Evolutionary conservation across 805 yeast genomes (phyloP), one percentile per base, ranked within the genome.

Genomic region (Millerozyma acaciae): DNA sequence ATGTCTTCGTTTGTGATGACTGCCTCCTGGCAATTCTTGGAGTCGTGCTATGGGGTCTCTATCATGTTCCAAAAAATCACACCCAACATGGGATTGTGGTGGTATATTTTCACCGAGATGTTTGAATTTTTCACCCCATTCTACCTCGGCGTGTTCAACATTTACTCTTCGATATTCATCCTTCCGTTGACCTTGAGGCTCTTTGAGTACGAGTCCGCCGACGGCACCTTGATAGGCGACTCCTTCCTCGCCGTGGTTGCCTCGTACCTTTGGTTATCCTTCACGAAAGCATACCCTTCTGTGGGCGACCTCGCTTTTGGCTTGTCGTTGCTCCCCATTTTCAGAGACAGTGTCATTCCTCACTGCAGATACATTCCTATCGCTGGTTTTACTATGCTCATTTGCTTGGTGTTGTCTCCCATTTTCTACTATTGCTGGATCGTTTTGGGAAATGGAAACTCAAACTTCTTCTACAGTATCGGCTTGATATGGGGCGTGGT

Each of bases 81-180:
- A 4, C 98, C 98, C 17, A 93, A 93, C 58, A 57, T 93, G 44
- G 98, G 98, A 1, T 65, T 93, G 14, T 93, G 99, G 99, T 93
- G 99, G 99, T 93, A 93, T 63, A 79, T 89, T 48, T 93, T 93
- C 66, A 84, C 90, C 26, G 98, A 93, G 58, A 84, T 93, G 77
- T 93, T 93, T 60, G 93, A 83, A 35, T 84, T 79, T 52, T 93
- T 90, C 68, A 73, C 81, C 18, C 78, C 85, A 14, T 88, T 93
- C 50, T 93, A 84, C 66, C 62, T 80, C 24, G 79, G 87, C 8
- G 80, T 88, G 14, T 93, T 89, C 76, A 89, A 88, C 49, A 50
- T 89, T 28, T 87, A 80, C 58, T 59, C 78, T 10, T 65, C 78
- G 13, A 62, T 80, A 2, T 84, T 84, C 53, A 68, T 80, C 3